Conservation (phyloP, 306 rosid species). For the Acacia confusa region DNA sequence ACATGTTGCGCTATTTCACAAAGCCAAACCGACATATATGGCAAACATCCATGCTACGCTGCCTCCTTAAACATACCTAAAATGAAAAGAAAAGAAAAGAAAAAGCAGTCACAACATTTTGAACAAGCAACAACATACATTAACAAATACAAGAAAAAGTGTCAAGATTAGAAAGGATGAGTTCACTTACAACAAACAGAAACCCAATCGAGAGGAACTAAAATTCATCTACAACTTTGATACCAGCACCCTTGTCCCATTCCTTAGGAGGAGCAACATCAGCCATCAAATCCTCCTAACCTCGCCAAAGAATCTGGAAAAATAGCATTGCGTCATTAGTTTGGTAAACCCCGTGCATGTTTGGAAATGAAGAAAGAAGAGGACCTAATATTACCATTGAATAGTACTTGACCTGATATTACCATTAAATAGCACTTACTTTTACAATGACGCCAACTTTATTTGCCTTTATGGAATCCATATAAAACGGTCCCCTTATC, state of each 20-base stretch:
- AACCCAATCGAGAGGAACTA: conserved; percentile 40
- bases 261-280: conserved; percentile 54
- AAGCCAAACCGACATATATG: background rate
- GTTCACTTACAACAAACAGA: conserved; percentile 48
- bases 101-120: background rate
- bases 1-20: too few species aligned
- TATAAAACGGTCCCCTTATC: conserved; percentile 80
- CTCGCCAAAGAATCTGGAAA: conserved; percentile 86
- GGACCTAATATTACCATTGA: too few species aligned
- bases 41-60: conserved; percentile 13
- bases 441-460: conserved; percentile 89
- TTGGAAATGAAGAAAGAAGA: background rate
- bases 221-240: conserved; percentile 61
- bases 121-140: background rate
- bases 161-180: conserved; percentile 10
- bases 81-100: background rate
- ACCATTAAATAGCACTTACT: conserved; percentile 50
- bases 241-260: conserved; percentile 78
- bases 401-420: conserved; percentile 1
- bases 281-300: conserved; percentile 53
- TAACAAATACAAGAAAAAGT: background rate
- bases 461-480: conserved; percentile 69
- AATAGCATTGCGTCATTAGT: conserved; percentile 11
- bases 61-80: background rate
- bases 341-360: conserved; percentile 23